Evolutionary conservation across 805 yeast genomes (phyloP), one percentile per base, ranked within the genome.

Genomic region (Torulaspora delbrueckii): DNA sequence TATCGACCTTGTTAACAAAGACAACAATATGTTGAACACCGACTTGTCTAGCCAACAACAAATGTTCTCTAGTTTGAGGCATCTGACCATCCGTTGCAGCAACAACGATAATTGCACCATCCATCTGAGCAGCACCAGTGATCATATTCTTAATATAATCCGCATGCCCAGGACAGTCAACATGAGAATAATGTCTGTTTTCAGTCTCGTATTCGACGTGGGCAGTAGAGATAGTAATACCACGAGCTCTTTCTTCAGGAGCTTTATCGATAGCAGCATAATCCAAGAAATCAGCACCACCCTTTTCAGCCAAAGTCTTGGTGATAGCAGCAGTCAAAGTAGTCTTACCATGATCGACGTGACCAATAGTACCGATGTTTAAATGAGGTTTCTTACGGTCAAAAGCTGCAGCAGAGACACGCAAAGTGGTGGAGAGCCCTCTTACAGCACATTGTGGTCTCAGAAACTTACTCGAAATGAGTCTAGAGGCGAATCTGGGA

Each of bases 1-100:
- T 86, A 71, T 93, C 99, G 61, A 93, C 93, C 78, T 93, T 93
- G 86, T 93, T 93, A 50, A 93, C 98, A 62, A 86, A 93, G 43
- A 93, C 99, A 70, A 93, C 97, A 66, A 93, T 80, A 74, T 89
- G 81, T 75, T 91, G 95, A 57, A 93, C 96, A 80, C 99, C 99
- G 68, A 93, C 98, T 77, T 93, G 99, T 78, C 98, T 88, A 55
- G 99, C 99, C 65, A 93, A 82, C 71, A 93, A 76, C 75, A 93
- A 78, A 76, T 93, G 99, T 77, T 93, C 99, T 77, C 98, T 87
- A 59, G 99, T 93, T 77, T 93, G 99, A 67, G 97, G 98, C 98
- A 91, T 93, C 75, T 89, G 96, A 66, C 99, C 99, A 67, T 93
- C 99, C 47, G 96, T 77, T 54, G 99, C 99, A 65, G 98, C 99